A percentile compares a stretch with the other conserved stretches of the same genome.
Evolutionary conservation across 2,329 filamentous ascomycete genomes (phyloP).

Genomic region (Colletotrichum tamarilloi): DNA sequence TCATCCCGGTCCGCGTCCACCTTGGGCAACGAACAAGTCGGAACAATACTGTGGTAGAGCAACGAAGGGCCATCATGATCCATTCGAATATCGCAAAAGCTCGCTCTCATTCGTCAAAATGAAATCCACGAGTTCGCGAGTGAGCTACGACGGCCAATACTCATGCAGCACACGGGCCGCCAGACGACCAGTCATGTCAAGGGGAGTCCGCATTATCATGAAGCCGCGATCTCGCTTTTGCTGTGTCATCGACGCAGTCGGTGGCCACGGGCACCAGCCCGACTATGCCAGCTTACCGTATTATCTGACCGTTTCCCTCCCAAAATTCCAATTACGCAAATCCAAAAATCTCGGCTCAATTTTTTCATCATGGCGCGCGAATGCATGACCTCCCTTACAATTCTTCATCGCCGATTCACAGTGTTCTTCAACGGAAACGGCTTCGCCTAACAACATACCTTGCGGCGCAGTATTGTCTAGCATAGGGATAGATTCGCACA

Average conservation of each 20-base stretch:
- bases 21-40: neutral
- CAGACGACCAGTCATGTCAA: neutral
- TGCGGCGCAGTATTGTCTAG: too few species aligned
- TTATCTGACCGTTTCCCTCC: neutral
- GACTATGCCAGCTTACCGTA: neutral
- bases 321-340: neutral
- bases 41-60: neutral
- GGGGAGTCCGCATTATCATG: constrained; percentile 27
- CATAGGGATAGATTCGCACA: neutral
- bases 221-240: constrained; percentile 49
- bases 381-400: neutral
- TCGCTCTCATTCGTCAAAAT: constrained; percentile 14
- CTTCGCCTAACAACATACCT: neutral
- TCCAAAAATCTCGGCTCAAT: neutral
- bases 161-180: constrained; percentile 2
- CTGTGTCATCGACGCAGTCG: constrained; percentile 44
- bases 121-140: neutral
- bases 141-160: neutral
- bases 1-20: neutral
- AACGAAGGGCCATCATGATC: neutral
- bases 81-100: neutral
- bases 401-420: constrained; percentile 27
- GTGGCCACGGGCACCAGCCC: neutral
- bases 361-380: neutral
- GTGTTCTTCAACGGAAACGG: neutral